These are phyloP conservation scores for Lactifluus hygrophoroides DNA, from an alignment of 768 basidiomycete species.

Conservation along the genomic window DNA sequence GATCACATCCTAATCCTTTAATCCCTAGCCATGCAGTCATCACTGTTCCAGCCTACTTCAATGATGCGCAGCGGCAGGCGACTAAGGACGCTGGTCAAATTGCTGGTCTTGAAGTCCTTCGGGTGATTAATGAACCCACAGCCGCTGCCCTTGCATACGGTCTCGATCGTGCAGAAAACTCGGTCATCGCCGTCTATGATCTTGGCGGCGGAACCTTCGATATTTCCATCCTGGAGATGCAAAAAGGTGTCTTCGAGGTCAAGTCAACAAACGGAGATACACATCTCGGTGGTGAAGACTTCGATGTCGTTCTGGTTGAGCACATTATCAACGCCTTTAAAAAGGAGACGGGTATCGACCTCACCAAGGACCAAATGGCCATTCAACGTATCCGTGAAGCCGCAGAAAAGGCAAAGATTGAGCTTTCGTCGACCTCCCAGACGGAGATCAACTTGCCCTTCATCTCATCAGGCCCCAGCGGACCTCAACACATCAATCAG, in stretches of 20 bases:
- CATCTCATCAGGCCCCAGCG: constrained; percentile 92
- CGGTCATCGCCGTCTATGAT: constrained; percentile 96
- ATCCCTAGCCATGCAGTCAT: constrained; percentile 68
- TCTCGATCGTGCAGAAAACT: constrained; percentile 72
- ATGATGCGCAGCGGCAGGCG: constrained; percentile 98
- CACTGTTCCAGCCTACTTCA: constrained; percentile 98
- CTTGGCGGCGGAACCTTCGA: constrained; percentile 98
- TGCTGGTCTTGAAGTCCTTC: constrained; percentile 93
- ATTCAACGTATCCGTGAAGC: constrained; percentile 99
- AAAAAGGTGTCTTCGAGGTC: constrained; percentile 99
- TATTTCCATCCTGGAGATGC: constrained; percentile 99
- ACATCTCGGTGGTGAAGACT: constrained; percentile 93
- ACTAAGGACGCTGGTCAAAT: constrained; percentile 98
- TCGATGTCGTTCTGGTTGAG: constrained; percentile 85
- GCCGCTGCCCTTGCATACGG: constrained; percentile 98
- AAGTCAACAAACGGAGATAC: constrained; percentile 99
- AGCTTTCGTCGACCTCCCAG: constrained; percentile 87
- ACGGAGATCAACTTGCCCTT: constrained; percentile 98
- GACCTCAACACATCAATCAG: constrained; percentile 94
- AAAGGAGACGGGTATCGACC: constrained; percentile 79
- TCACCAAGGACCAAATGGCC: constrained; percentile 85
- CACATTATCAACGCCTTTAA: constrained; percentile 88
- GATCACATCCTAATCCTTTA: constrained; percentile 1
- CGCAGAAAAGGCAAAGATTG: constrained; percentile 99
- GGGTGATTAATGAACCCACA: constrained; percentile 98